Percentiles rank a stretch among this genome's conserved stretches.
Evolutionary conservation across 2,329 filamentous ascomycete species (phyloP).

Genomic region (Aureobasidium sp.): DNA sequence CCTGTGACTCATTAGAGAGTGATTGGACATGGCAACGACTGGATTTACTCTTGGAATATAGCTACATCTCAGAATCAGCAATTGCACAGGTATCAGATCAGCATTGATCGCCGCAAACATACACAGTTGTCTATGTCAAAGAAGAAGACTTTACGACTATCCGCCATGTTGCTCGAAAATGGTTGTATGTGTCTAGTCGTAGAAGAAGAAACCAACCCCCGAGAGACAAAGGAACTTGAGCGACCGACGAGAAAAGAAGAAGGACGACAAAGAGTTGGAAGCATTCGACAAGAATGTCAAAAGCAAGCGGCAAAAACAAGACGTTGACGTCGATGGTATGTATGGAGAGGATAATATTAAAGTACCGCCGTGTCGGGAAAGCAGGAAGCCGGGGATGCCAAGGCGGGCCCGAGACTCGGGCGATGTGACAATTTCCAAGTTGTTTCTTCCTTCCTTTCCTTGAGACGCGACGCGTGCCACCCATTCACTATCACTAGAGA

Average conservation of each 20-base stretch:
- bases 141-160: conserved; percentile 52
- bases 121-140: conserved; percentile 98
- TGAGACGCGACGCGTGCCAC: background rate
- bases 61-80: too few relatives aligned
- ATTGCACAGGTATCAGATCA: too few relatives aligned
- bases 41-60: conserved; percentile 71
- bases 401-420: background rate
- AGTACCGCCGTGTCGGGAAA: background rate
- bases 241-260: background rate
- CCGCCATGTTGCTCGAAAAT: conserved; percentile 18
- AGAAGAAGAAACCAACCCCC: conserved; percentile 2
- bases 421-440: conserved; percentile 8
- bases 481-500: conserved; percentile 8
- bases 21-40: background rate
- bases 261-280: background rate
- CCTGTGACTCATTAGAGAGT: background rate
- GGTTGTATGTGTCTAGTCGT: background rate
- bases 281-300: conserved; percentile 4
- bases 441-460: background rate
- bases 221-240: background rate
- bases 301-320: background rate
- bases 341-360: background rate
- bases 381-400: background rate
- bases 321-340: conserved; percentile 12
- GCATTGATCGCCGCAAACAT: conserved; percentile 28